Percentiles rank a stretch among this genome's conserved stretches.
These are phyloP conservation scores for Kwoniella dejecticola DNA, from an alignment of 768 basidiomycete species.

Conservation along the genomic window DNA sequence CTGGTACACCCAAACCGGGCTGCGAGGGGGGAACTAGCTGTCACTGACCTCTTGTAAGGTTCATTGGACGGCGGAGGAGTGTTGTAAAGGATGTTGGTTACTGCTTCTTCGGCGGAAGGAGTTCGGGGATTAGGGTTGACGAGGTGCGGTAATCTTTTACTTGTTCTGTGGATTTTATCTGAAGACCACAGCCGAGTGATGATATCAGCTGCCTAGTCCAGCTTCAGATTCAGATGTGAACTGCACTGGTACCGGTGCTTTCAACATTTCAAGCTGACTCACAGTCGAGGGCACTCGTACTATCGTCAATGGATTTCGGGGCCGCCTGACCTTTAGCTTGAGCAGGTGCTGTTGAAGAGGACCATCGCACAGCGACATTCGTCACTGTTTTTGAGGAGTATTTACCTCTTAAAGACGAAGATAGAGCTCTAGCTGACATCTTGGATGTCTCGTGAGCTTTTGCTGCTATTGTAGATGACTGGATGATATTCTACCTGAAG, in stretches of 20 bases:
- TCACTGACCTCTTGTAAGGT: conserved; percentile 63
- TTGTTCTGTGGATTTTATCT: conserved; percentile 52
- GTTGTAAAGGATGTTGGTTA: conserved; percentile 96
- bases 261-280: too few relatives aligned
- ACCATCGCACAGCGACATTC: conserved; percentile 16
- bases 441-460: conserved; percentile 4
- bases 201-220: too few relatives aligned
- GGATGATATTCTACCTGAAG: background rate
- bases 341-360: conserved; percentile 25
- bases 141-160: conserved; percentile 36
- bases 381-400: background rate
- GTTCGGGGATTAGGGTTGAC: conserved; percentile 79
- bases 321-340: conserved; percentile 18
- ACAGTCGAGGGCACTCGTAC: conserved; percentile 89
- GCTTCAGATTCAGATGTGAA: too few relatives aligned
- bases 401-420: conserved; percentile 14
- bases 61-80: conserved; percentile 87
- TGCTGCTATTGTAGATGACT: background rate
- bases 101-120: conserved; percentile 89
- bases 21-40: background rate
- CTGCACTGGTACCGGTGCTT: too few relatives aligned
- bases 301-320: conserved; percentile 74
- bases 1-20: conserved; percentile 3
- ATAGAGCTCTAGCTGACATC: conserved; percentile 26
- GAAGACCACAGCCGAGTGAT: background rate